Percentiles rank a stretch among this genome's conserved stretches.
phyloP scores from a whole-genome alignment of 805 yeast genomes.

The Cyberlindnera maritima region DNA sequence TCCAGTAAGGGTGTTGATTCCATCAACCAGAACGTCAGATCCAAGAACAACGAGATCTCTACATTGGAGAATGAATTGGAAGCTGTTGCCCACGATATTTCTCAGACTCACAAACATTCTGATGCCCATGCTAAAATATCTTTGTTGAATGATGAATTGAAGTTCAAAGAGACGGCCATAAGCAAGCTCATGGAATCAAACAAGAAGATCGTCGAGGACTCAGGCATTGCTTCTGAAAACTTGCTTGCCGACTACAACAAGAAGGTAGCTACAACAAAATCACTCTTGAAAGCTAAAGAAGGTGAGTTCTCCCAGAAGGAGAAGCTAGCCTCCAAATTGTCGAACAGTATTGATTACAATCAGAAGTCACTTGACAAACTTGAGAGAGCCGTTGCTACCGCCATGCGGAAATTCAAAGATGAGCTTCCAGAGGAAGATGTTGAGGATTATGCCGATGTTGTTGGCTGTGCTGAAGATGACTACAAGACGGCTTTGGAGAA shows the following conservation, averaged over 20 bases:
- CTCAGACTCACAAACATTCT: constrained; percentile 52
- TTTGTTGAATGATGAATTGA: constrained; percentile 40
- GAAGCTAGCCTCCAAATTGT: constrained; percentile 12
- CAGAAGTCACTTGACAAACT: constrained; percentile 5
- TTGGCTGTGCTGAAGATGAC: constrained; percentile 59
- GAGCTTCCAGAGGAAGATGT: constrained; percentile 37
- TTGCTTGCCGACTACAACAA: constrained; percentile 13
- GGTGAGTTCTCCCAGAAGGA: not conserved
- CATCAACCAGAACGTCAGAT: constrained; percentile 35
- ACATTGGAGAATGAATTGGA: constrained; percentile 48
- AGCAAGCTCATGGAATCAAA: constrained; percentile 29
- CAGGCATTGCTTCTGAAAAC: constrained; percentile 17
- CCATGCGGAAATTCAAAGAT: constrained; percentile 15
- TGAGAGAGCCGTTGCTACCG: constrained; percentile 7
- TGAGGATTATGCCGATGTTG: constrained; percentile 46
- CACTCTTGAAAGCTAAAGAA: constrained; percentile 11
- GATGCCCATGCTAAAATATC: constrained; percentile 55
- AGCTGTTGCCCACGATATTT: constrained; percentile 46
- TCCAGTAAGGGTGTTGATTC: constrained; percentile 27
- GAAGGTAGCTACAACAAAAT: not conserved
- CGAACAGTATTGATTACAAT: constrained; percentile 20
- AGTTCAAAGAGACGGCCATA: constrained; percentile 31
- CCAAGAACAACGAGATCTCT: constrained; percentile 36
- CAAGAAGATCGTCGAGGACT: constrained; percentile 21
- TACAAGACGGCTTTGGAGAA: constrained; percentile 61